phyloP scores from a whole-genome alignment of 2,329 filamentous ascomycete genomes.

The Alternaria conjuncta region DNA sequence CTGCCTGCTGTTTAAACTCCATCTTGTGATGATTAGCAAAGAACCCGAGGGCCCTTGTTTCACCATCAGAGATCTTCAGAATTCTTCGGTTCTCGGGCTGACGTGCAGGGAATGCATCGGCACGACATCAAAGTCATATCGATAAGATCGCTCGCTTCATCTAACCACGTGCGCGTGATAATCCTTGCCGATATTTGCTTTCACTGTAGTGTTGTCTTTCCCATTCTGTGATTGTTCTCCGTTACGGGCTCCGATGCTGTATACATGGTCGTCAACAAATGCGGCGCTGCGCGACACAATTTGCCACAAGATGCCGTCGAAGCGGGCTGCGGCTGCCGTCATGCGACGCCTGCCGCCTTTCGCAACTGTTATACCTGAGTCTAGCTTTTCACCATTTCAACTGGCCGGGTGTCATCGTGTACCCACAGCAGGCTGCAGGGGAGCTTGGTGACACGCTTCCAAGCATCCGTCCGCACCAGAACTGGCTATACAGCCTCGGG shows the following conservation, averaged over 20 bases:
- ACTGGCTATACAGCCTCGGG: neutral
- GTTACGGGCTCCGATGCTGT: neutral
- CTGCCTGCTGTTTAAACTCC: conserved; percentile 1
- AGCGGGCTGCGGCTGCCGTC: conserved; percentile 1
- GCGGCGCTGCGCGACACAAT: neutral
- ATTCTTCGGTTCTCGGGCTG: conserved; percentile 1
- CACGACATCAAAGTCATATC: conserved; percentile 9
- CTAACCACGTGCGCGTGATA: conserved; percentile 16
- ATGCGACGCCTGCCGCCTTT: conserved; percentile 8
- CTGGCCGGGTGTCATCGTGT: neutral
- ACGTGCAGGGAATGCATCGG: neutral
- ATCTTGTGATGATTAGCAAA: conserved; percentile 7
- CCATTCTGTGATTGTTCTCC: neutral
- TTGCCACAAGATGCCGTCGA: neutral
- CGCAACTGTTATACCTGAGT: neutral
- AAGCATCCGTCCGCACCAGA: conserved; percentile 4
- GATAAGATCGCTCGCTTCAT: conserved; percentile 19
- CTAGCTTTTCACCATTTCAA: neutral
- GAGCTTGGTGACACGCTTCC: neutral
- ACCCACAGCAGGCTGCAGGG: conserved; percentile 2
- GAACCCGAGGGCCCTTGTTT: conserved; percentile 15
- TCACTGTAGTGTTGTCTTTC: neutral
- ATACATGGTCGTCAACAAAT: neutral
- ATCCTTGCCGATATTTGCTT: conserved; percentile 2
- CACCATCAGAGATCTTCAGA: conserved; percentile 7